phyloP scores from a whole-genome alignment of 2,329 filamentous ascomycete species.

The Pseudocercospora musae region DNA sequence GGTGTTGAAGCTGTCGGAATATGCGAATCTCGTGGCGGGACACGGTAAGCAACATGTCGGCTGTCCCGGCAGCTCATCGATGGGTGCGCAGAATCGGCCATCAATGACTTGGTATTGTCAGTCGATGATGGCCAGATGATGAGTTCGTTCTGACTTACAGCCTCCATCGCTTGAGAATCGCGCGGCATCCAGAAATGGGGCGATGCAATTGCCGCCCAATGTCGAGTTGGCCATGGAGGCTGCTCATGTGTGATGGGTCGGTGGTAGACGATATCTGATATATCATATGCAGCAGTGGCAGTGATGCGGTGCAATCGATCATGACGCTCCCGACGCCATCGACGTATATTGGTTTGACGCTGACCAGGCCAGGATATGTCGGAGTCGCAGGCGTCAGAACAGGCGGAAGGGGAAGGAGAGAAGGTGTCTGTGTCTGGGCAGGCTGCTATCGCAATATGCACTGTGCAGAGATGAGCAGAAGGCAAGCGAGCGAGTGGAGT shows the following conservation, averaged over 20 bases:
- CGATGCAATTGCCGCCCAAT: conserved; percentile 56
- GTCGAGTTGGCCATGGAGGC: conserved; percentile 31
- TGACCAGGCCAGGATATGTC: conserved; percentile 1
- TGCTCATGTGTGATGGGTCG: background rate
- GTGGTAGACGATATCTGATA: background rate
- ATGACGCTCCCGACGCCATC: background rate
- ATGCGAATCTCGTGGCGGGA: conserved; percentile 75
- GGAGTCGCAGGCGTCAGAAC: background rate
- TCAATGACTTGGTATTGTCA: conserved; percentile 46
- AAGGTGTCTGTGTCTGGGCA: conserved; percentile 9
- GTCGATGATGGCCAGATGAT: conserved; percentile 17
- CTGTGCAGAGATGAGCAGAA: conserved; percentile 3
- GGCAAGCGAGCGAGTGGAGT: background rate
- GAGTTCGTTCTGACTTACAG: conserved; percentile 53
- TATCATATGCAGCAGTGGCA: background rate
- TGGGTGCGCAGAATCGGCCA: conserved; percentile 57
- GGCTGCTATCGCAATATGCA: too few relatives aligned
- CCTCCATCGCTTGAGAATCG: conserved; percentile 60
- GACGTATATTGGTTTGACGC: conserved; percentile 4
- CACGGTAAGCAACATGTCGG: conserved; percentile 83
- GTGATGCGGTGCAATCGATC: background rate
- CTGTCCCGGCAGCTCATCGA: conserved; percentile 43
- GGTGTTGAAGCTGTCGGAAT: conserved; percentile 54
- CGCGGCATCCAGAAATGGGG: conserved; percentile 65
- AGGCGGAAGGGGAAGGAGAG: too few relatives aligned